Base-by-base conservation (phyloP, 2,329 filamentous ascomycete genomes). In the Colletotrichum endophyticum region DNA sequence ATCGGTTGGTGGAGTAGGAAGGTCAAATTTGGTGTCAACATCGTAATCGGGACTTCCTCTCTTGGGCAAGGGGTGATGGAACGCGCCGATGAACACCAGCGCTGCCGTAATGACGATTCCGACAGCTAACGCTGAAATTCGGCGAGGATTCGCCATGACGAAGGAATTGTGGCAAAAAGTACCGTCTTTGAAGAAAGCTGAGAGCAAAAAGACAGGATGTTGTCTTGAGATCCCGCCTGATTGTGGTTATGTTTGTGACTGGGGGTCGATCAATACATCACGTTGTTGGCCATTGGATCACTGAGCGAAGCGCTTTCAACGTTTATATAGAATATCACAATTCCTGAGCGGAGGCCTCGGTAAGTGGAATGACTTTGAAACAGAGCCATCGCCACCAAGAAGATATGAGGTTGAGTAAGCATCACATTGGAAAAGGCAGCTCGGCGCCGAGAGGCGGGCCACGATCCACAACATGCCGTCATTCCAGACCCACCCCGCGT, bases 1-100 rank as follows among this genome's bases (percentile, higher is more conserved):
- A 3, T 0, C 44, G 0, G 11, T 13, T 53, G 44, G n/a, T 25
- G 44, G 44, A 53, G 44, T 22, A 12, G 44, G n/a, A 13, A 53
- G 44, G 0, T 53, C 44, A n/a, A 53, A 22, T 0, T 22, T 53
- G 3, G 44, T n/a, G n/a, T 53, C 44, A 0, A 53, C n/a, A 8
- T 53, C n/a, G 44, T 53, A 53, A 0, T 53, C n/a, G 16, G 2
- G 44, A 53, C 11, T 5, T 53, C 44, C 44, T 53, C 3, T 8
- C 6, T 1, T 0, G 6, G 44, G 6, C 0, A 53, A 53, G 44
- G n/a, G 11, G 0, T 53, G 44, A 2, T 0, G 44, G 0, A 0
- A 25, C 0, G 44, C 44, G n/a, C 44, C 44, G 0, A 3, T 22
- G 11, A 53, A 53, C n/a, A 53, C 11, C 3, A 53, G 44, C 11